Evolutionary conservation across 805 yeast genomes (phyloP), one percentile per base, ranked within the genome.

Genomic region (Torulaspora quercuum): DNA sequence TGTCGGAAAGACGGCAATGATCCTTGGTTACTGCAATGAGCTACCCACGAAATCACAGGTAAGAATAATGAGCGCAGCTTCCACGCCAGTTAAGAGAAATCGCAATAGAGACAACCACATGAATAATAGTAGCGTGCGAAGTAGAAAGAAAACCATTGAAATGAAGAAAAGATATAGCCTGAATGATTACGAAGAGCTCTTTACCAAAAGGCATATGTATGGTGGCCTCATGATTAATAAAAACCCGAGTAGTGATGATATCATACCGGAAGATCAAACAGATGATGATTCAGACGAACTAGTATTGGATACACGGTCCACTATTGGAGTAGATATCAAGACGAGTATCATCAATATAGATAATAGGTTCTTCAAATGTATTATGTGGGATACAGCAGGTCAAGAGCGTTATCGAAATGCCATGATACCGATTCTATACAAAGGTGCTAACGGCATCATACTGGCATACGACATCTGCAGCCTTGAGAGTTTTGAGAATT

Each of bases 311-410:
- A 59, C 68, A 4, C 61, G 61, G 42, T 58, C 72, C 1, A 70
- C 75, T 0, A 64, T 71, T 24, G 76, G 76, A 9, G 67, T 71
- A 5, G 75, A 71, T 45, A 57, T 71, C 29, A 70, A 69, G 49
- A 66, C 68, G 6, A 64, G 68, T 33, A 43, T 64, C 9, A 64
- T 70, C 8, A 68, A 66, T 43, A 65, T 71, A 10, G 73, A 69
- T 45, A 65, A 68, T 15, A 52, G 67, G 28, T 57, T 57, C 29
- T 70, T 68, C 54, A 69, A 70, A 45, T 62, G 70, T 9, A 65
- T 65, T 6, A 48, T 70, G 35, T 71, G 75, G 75, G 75, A 70
- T 45, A 70, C 75, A 9, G 76, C 76, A 3, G 76, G 76, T 3
- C 75, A 70, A 51, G 75, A 70, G 46, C 55, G 74, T 33, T 71